Conservation (phyloP, 192 early-diverging fungal species). For the Rhizophlyctis rosea region DNA sequence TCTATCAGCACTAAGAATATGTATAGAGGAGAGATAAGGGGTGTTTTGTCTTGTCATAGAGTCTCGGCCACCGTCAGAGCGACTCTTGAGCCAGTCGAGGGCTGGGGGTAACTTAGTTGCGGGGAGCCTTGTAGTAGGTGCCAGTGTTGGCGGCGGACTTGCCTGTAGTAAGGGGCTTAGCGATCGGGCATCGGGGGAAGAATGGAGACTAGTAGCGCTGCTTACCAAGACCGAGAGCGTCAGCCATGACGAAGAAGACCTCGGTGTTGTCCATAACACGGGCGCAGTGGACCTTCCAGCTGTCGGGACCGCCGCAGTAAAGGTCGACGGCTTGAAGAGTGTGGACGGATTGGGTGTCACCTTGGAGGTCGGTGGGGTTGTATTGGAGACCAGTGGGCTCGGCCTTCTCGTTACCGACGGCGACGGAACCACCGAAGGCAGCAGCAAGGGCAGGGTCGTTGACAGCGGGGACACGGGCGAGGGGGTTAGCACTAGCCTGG, state of each 20-base stretch:
- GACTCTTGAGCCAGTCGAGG: too few species aligned
- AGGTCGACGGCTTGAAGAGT: slow-evolving; percentile 42
- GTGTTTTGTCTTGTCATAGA: too few species aligned
- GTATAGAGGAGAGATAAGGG: too few species aligned
- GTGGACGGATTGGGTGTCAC: slow-evolving; percentile 24
- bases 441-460: slow-evolving; percentile 10
- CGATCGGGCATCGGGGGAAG: too few species aligned
- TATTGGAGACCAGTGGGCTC: slow-evolving; percentile 15
- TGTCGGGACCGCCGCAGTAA: slow-evolving; percentile 34
- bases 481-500: slow-evolving; percentile 20
- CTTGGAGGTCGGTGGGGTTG: slow-evolving; percentile 4
- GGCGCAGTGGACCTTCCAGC: slow-evolving; percentile 10
- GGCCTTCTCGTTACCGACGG: slow-evolving; percentile 22
- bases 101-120: too few species aligned
- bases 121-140: too few species aligned
- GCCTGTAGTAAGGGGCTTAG: too few species aligned
- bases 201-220: too few species aligned
- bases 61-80: too few species aligned
- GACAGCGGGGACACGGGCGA: neutral
- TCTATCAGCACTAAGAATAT: too few species aligned
- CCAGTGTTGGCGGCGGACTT: too few species aligned
- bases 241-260: slow-evolving; percentile 40
- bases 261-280: slow-evolving; percentile 40
- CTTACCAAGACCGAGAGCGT: slow-evolving; percentile 35
- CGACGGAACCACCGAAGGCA: slow-evolving; percentile 13